Base-by-base conservation (phyloP, 1,139 yeast genomes). In the Fermentozyma sake region DNA sequence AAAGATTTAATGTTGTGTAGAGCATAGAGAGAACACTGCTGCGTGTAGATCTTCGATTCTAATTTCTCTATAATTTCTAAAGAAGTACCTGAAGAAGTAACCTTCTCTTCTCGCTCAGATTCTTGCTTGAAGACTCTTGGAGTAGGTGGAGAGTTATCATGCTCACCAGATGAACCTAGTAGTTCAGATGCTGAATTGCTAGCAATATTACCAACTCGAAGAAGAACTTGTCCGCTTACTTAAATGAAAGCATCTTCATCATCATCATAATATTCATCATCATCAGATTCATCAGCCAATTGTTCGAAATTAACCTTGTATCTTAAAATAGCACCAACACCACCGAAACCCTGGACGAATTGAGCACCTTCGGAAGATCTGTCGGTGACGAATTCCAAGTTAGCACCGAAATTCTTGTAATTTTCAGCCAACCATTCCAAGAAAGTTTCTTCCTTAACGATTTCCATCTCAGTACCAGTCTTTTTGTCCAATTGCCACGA, bases 401-500 rank as follows among this genome's bases (percentile, higher is more conserved):
- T 79, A 31, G 98, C 96, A 73, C 98, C 98, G 49, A 74, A 91
- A 46, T 73, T 83, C 57, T 81, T 84, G 66, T 91, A 91, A 61
- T 86, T 85, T 64, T 89, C 98, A 26, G 98, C 97, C 41, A 91
- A 72, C 98, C 98, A 91, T 63, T 91, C 98, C 45, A 91, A 73
- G 51, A 91, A 72, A 24, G 85, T 74, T 60, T 79, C 81, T 57
- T 89, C 96, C 38, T 77, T 77, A 22, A 81, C 72, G 32, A 81
- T 66, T 57, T 89, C 97, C 79, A 89, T 81, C 55, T 89, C 96
- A 27, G 76, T 69, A 29, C 96, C 97, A 17, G 95, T 82, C 35
- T 73, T 75, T 58, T 82, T 85, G 63, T 89, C 96, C 33, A 79
- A 50, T 48, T 81, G 70, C 62, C 82, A 84, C 14, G 83, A 70